Evolutionary conservation across 495 filamentous ascomycete genomes (phyloP), one percentile per base, ranked within the genome.

Genomic region (Penicillium pulvis): DNA sequence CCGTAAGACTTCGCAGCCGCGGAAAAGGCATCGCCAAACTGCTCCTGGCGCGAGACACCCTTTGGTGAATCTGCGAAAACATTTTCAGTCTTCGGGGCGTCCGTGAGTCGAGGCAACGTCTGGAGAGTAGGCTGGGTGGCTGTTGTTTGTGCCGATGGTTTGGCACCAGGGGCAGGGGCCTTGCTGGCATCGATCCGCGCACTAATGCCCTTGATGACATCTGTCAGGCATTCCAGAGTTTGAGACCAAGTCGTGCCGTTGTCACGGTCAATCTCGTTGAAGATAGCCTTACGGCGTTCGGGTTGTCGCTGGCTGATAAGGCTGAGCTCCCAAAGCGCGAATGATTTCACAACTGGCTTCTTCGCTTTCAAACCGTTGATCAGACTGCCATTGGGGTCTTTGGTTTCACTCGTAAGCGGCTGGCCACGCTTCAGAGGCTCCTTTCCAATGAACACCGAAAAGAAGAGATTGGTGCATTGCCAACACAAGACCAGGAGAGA

Each of bases 321-420:
- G 30, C 83, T 81, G 19, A 98, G 79, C 69, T 98, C 94, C 90
- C 92, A 95, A 75, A 96, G 91, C 24, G 94, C 93, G 69, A 93
- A 93, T 4, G 84, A 75, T 76, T 91, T 76, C 10, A 76, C 70
- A 23, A 75, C 58, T 19, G 73, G 65, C 55, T 79, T 81, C 62
- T 77, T 92, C 19, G 88, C 84, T 60, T 86, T 91, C 47, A 98
- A 73, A 1, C 94, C 94, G 53, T 85, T 90, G 46, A 98, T 69
- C 42, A 98, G 77, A 64, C 88, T 96, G 36, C 91, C 93, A 63
- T 95, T 98, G 1, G 94, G 92, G 74, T 98, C 95, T 61, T 86
- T 89, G 5, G 91, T 90, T 54, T 92, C 88, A 11, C 81, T 77
- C 1, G 91, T 95, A 23, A 98, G 79, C n/a, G 92, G 91, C 62